Percentiles rank a stretch among this genome's conserved stretches.
These are phyloP conservation scores for Mucor circinelloides DNA, from an alignment of 371 early-diverging fungal species.

Conservation along the genomic window DNA sequence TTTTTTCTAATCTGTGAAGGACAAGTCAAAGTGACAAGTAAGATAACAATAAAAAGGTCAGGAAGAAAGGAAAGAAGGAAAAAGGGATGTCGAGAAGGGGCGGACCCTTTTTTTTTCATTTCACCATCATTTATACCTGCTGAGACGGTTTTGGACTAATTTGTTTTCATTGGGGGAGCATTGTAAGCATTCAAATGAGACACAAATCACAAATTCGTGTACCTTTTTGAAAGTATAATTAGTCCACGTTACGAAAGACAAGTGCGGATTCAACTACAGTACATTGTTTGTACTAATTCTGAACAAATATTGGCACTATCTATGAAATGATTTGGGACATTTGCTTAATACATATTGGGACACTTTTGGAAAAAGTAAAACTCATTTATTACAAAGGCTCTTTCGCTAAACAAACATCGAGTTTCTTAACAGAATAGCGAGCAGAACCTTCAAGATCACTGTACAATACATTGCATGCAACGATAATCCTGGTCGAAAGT, in stretches of 20 bases:
- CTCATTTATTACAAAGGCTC: neutral
- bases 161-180: neutral
- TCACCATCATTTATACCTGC: neutral
- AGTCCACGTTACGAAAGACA: too few relatives aligned
- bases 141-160: neutral
- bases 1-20: neutral
- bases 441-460: neutral
- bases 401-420: slow-evolving; percentile 4
- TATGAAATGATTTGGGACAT: neutral
- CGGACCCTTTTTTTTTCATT: slow-evolving; percentile 1
- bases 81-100: neutral
- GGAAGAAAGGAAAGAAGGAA: neutral
- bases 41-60: neutral
- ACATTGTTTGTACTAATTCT: too few relatives aligned
- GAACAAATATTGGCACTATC: too few relatives aligned
- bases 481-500: neutral
- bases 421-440: neutral
- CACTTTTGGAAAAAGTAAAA: neutral
- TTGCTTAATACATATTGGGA: neutral
- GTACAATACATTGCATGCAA: neutral
- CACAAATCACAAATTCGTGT: neutral
- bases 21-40: neutral
- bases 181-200: neutral
- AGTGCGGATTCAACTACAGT: neutral
- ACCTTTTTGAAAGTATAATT: neutral